phyloP scores from a whole-genome alignment of 139 green algal species.

The Pleodorina starrii region DNA sequence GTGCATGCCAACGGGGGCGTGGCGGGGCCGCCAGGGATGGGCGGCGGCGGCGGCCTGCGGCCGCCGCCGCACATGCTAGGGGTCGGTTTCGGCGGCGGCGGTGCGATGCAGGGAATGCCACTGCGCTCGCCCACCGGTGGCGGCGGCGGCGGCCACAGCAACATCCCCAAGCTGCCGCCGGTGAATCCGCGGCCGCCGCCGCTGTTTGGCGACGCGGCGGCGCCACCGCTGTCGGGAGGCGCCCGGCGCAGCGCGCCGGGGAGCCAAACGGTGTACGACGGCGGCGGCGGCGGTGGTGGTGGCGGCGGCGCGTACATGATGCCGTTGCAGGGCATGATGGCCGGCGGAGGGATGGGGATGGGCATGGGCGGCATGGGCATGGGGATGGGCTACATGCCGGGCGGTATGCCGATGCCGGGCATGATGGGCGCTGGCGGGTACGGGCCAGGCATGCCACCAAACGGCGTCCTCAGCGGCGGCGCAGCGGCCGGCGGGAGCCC shows the following conservation, averaged over 20 bases:
- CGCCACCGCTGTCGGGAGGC: neutral
- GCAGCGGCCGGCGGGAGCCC: conserved; percentile 1
- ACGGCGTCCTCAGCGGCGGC: neutral
- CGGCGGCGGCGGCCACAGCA: conserved; percentile 5
- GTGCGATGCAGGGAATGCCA: too few relatives aligned
- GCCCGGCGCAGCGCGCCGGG: conserved; percentile 3
- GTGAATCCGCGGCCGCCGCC: conserved; percentile 9
- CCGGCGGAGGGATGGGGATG: conserved; percentile 5
- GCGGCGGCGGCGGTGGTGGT: neutral
- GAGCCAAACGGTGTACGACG: neutral
- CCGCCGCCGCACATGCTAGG: neutral
- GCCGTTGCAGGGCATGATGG: neutral
- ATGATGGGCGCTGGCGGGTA: neutral
- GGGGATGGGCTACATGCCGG: neutral
- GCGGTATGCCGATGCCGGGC: neutral
- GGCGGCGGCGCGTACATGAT: neutral
- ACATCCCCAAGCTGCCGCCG: conserved; percentile 47
- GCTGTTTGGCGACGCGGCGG: neutral
- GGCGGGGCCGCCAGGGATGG: too few relatives aligned
- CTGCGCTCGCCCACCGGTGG: too few relatives aligned
- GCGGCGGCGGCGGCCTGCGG: too few relatives aligned
- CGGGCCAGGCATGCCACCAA: neutral
- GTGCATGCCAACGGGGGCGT: neutral
- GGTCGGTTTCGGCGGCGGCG: too few relatives aligned
- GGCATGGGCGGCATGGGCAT: conserved; percentile 6